Evolutionary conservation across 2,329 filamentous ascomycete species (phyloP).

Genomic region (Dactylella cylindrospora): DNA sequence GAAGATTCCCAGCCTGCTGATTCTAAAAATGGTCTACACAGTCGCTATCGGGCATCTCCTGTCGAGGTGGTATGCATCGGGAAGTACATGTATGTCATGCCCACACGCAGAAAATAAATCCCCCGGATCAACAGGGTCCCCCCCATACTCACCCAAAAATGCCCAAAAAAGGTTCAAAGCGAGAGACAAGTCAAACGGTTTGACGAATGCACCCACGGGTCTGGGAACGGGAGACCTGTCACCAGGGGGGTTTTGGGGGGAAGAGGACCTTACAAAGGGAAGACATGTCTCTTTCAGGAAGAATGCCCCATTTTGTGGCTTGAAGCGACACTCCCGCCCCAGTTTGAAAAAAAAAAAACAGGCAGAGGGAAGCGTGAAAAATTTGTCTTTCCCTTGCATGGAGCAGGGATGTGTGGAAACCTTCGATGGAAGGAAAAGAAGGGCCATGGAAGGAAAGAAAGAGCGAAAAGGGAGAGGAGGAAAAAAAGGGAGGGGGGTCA

Average conservation of each 20-base stretch:
- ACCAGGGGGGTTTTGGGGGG: not conserved
- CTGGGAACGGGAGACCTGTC: slow-evolving; percentile 3
- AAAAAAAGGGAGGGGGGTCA: slow-evolving; percentile 13
- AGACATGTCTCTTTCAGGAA: slow-evolving; percentile 5
- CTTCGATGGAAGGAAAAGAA: slow-evolving; percentile 23
- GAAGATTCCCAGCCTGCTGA: slow-evolving; percentile 16
- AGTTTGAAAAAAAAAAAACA: too few species aligned
- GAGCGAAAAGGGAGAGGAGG: slow-evolving; percentile 28
- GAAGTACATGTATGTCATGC: too few species aligned
- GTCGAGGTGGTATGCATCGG: slow-evolving; percentile 16
- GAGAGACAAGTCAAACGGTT: too few species aligned
- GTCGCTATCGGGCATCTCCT: slow-evolving; percentile 33
- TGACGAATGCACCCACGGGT: too few species aligned
- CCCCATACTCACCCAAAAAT: too few species aligned
- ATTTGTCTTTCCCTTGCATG: slow-evolving; percentile 41
- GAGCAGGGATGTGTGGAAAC: slow-evolving; percentile 11
- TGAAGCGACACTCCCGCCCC: slow-evolving; percentile 18
- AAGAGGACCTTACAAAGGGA: not conserved
- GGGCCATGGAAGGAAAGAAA: slow-evolving; percentile 20
- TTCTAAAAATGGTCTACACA: slow-evolving; percentile 36
- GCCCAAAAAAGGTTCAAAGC: too few species aligned
- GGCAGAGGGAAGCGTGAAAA: slow-evolving; percentile 8
- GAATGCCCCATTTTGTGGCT: slow-evolving; percentile 21
- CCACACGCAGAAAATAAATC: slow-evolving; percentile 25
- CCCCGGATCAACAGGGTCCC: slow-evolving; percentile 43